Evolutionary conservation across 257 asterid species (phyloP).

Genomic region (Solanum medicagineum): DNA sequence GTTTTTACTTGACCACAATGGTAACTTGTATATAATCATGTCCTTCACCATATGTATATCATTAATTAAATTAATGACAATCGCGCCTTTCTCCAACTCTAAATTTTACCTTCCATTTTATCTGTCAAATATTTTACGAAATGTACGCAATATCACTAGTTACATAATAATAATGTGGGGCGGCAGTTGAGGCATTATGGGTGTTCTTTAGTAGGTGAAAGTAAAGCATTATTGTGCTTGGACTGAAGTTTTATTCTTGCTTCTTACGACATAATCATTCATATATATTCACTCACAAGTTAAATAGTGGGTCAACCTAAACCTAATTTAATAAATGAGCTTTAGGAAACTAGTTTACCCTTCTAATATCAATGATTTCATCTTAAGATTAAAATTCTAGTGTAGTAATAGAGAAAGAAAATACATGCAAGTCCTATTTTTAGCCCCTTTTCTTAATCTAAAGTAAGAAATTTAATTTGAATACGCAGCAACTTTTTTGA

Average conservation of each 20-base stretch:
- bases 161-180: not conserved
- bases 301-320: not conserved
- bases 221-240: not conserved
- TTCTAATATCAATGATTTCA: no score
- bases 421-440: not conserved
- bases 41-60: slow-evolving; percentile 8
- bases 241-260: not conserved
- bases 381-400: no score
- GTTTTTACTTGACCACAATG: slow-evolving; percentile 9
- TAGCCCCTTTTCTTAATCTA: not conserved
- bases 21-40: slow-evolving; percentile 34
- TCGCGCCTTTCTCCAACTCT: not conserved
- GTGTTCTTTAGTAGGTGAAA: not conserved
- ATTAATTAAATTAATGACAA: not conserved
- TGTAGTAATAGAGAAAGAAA: not conserved
- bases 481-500: not conserved
- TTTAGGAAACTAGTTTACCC: not conserved
- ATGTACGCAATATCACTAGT: not conserved
- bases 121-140: not conserved
- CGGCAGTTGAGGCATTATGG: not conserved
- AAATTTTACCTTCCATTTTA: not conserved
- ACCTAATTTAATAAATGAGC: not conserved
- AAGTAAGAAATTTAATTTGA: not conserved
- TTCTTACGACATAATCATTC: not conserved
- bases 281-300: not conserved